phyloP scores from a whole-genome alignment of 768 basidiomycete species.

The Leucogyrophana mollusca region DNA sequence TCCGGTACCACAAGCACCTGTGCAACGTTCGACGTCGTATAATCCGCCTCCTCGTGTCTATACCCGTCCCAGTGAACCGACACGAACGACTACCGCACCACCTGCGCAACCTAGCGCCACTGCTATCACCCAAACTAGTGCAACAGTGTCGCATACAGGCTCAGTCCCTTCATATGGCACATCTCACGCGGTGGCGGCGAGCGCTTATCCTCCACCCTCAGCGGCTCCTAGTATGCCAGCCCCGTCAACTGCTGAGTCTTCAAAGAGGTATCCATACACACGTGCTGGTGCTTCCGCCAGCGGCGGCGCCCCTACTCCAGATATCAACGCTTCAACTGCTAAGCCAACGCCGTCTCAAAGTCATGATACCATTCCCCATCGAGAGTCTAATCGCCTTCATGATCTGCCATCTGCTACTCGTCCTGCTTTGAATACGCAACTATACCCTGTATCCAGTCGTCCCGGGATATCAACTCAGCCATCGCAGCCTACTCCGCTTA shows the following conservation, averaged over 20 bases:
- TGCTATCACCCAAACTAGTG: background rate
- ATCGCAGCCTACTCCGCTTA: conserved; percentile 16
- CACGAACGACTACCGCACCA: conserved; percentile 16
- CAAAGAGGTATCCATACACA: no score
- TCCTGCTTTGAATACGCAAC: conserved; percentile 16
- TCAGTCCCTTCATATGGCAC: no score
- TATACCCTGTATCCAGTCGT: conserved; percentile 22
- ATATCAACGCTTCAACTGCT: no score
- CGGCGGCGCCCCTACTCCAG: no score
- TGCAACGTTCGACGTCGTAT: conserved; percentile 19
- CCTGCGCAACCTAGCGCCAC: background rate
- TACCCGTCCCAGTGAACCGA: conserved; percentile 22
- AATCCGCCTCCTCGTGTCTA: conserved; percentile 17
- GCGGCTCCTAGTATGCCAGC: conserved; percentile 8
- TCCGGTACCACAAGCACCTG: conserved; percentile 4
- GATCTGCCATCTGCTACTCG: conserved; percentile 19
- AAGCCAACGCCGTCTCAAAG: background rate
- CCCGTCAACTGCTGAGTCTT: conserved; percentile 6
- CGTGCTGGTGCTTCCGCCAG: no score
- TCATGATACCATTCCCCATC: conserved; percentile 13
- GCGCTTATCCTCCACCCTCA: background rate
- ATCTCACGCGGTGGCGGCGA: background rate
- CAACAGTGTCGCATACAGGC: no score
- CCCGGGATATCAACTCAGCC: conserved; percentile 17
- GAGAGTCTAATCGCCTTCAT: conserved; percentile 22